Evolutionary conservation across 768 basidiomycete genomes (phyloP).

Genomic region (Megacollybia marginata): DNA sequence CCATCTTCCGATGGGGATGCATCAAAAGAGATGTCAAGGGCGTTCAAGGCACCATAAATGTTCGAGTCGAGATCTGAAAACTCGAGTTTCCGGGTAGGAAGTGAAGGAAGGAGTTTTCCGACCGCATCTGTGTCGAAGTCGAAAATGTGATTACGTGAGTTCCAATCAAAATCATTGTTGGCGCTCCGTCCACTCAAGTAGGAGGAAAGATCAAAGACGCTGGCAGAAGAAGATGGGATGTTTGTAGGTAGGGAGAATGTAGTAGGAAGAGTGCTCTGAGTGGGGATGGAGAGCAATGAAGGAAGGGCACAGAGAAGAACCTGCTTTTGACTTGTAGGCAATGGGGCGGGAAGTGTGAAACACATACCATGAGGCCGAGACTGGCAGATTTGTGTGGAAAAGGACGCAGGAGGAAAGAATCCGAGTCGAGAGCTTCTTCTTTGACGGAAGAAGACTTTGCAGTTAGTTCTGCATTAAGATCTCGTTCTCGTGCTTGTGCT

Average conservation of each 20-base stretch:
- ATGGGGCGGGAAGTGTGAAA: constrained; percentile 3
- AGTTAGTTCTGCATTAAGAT: constrained; percentile 57
- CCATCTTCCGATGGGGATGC: constrained; percentile 55
- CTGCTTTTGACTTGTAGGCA: constrained; percentile 28
- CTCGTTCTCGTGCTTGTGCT: constrained; percentile 59
- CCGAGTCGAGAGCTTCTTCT: constrained; percentile 49
- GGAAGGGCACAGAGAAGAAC: constrained; percentile 75
- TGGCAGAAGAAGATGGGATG: constrained; percentile 24
- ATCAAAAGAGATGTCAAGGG: constrained; percentile 70
- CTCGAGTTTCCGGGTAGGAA: constrained; percentile 40
- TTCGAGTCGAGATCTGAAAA: constrained; percentile 37
- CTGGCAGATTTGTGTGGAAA: constrained; percentile 50
- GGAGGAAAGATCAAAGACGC: constrained; percentile 39
- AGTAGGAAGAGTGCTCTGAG: constrained; percentile 46
- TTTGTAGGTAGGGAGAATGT: constrained; percentile 48
- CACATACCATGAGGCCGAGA: constrained; percentile 63
- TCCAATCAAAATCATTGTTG: constrained; percentile 49
- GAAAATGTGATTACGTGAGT: constrained; percentile 34
- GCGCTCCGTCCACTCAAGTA: constrained; percentile 20
- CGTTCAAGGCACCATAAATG: constrained; percentile 27
- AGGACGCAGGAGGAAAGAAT: constrained; percentile 37
- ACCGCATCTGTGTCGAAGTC: constrained; percentile 37
- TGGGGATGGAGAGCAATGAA: constrained; percentile 60
- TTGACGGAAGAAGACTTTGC: constrained; percentile 40
- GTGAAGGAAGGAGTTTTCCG: constrained; percentile 25